Percentiles rank a stretch among this genome's conserved stretches.
Conservation (phyloP, 1,139 yeast genomes). For the Pneumocystis canis region DNA sequence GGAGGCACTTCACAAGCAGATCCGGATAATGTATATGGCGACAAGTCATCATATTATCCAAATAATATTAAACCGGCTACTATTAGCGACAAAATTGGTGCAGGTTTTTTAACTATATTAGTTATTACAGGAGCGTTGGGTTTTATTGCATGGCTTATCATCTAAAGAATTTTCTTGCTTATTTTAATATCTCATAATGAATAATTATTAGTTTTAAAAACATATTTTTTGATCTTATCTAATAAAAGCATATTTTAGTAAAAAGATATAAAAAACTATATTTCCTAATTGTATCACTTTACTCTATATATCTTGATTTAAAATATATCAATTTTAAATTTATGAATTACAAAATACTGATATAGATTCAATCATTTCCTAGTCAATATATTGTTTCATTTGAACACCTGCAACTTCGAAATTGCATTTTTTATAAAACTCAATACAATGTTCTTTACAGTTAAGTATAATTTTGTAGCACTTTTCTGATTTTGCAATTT, state of each 20-base stretch:
- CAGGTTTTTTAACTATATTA: constrained; percentile 69
- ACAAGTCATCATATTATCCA: constrained; percentile 4
- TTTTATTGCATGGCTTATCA: constrained; percentile 58
- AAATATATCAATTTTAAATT: not conserved
- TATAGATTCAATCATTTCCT: not conserved
- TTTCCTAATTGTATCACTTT: not conserved
- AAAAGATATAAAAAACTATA: not conserved
- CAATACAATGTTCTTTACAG: constrained; percentile 67
- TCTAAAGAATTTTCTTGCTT: constrained; percentile 21
- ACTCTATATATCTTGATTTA: not conserved
- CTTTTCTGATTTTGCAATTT: constrained; percentile 43
- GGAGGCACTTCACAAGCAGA: constrained; percentile 36
- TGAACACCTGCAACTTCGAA: constrained; percentile 3
- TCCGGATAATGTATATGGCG: constrained; percentile 21
- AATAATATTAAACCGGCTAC: constrained; percentile 30
- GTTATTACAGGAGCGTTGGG: constrained; percentile 52
- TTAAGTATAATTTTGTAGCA: constrained; percentile 81
- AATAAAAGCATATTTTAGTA: no score
- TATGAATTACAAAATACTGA: not conserved
- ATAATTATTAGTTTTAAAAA: not conserved
- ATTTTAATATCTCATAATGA: not conserved
- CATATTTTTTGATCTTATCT: not conserved
- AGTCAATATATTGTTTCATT: constrained; percentile 2
- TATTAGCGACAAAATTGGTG: constrained; percentile 70
- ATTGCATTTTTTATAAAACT: constrained; percentile 77